Conservation (phyloP, 2,329 filamentous ascomycete genomes). For the Pseudocercospora crystallina region DNA sequence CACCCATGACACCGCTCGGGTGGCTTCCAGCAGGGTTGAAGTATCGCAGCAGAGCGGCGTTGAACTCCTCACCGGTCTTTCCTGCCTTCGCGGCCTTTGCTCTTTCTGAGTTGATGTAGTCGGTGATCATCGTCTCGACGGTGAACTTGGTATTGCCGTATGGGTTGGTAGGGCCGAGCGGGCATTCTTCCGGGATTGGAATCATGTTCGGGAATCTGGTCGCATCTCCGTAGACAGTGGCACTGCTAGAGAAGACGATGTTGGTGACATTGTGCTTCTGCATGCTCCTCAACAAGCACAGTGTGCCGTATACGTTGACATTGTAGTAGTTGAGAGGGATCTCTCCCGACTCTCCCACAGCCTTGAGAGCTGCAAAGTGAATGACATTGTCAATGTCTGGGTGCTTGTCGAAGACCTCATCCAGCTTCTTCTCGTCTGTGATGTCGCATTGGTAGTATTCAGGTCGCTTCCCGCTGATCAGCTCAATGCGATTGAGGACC, state of each 20-base stretch:
- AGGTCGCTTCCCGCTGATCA: slow-evolving; percentile 85
- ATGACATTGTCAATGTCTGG: slow-evolving; percentile 97
- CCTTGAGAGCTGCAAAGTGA: slow-evolving; percentile 98
- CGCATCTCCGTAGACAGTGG: slow-evolving; percentile 97
- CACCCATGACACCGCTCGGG: slow-evolving; percentile 94
- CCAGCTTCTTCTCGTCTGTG: slow-evolving; percentile 78
- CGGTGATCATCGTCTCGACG: slow-evolving; percentile 88
- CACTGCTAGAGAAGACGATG: slow-evolving; percentile 97
- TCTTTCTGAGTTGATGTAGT: slow-evolving; percentile 84
- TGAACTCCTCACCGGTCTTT: slow-evolving; percentile 79
- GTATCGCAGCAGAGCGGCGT: slow-evolving; percentile 88
- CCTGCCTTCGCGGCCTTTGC: slow-evolving; percentile 78
- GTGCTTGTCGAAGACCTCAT: slow-evolving; percentile 84
- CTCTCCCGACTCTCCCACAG: slow-evolving; percentile 91
- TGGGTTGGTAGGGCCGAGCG: slow-evolving; percentile 92
- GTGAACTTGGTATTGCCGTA: slow-evolving; percentile 96
- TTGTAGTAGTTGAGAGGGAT: slow-evolving; percentile 97
- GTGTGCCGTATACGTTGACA: slow-evolving; percentile 91
- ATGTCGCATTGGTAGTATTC: slow-evolving; percentile 84
- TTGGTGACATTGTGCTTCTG: slow-evolving; percentile 85
- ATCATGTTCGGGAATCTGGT: slow-evolving; percentile 98
- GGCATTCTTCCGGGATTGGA: slow-evolving; percentile 94
- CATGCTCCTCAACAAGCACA: slow-evolving; percentile 85
- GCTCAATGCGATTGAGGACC: slow-evolving; percentile 89
- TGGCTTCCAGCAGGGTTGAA: slow-evolving; percentile 97